Conservation (phyloP, 129 eudicot genomes). For the Tanacetum coccineum region DNA sequence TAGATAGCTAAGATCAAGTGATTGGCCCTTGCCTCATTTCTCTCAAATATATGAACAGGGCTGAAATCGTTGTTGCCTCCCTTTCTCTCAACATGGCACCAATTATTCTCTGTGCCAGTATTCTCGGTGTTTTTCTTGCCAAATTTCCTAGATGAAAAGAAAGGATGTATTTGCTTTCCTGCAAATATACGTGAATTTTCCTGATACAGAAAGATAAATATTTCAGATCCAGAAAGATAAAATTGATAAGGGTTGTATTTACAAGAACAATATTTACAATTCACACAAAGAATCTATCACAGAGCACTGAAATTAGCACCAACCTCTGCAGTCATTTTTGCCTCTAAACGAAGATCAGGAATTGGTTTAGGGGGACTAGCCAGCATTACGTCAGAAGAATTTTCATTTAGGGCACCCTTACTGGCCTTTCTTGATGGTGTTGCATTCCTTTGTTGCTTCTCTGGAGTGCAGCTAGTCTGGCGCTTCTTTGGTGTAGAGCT, state of each 20-base stretch:
- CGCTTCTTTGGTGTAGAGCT: constrained; percentile 48
- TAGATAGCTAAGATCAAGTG: not conserved
- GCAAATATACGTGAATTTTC: constrained; percentile 85
- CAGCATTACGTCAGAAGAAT: constrained; percentile 30
- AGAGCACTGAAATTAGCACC: constrained; percentile 19
- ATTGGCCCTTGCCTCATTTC: constrained; percentile 43
- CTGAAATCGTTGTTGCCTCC: constrained; percentile 38
- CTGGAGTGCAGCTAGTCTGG: constrained; percentile 42
- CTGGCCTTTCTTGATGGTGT: constrained; percentile 38
- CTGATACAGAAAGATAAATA: constrained; percentile 38
- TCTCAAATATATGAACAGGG: constrained; percentile 83
- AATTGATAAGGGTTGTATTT: too few relatives aligned
- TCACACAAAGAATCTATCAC: not conserved
- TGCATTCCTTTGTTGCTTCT: constrained; percentile 37
- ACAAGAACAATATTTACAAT: too few relatives aligned
- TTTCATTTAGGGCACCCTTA: constrained; percentile 34
- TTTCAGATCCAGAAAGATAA: not conserved
- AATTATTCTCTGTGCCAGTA: constrained; percentile 42
- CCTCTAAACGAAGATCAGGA: constrained; percentile 88
- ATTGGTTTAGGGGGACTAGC: constrained; percentile 42
- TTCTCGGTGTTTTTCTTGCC: constrained; percentile 48
- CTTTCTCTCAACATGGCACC: constrained; percentile 40
- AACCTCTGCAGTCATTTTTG: constrained; percentile 89
- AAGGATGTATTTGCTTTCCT: constrained; percentile 87
- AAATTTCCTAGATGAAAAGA: constrained; percentile 58